phyloP scores from a whole-genome alignment of 164 flowering plant genomes.

The Chimonanthus praecox region DNA sequence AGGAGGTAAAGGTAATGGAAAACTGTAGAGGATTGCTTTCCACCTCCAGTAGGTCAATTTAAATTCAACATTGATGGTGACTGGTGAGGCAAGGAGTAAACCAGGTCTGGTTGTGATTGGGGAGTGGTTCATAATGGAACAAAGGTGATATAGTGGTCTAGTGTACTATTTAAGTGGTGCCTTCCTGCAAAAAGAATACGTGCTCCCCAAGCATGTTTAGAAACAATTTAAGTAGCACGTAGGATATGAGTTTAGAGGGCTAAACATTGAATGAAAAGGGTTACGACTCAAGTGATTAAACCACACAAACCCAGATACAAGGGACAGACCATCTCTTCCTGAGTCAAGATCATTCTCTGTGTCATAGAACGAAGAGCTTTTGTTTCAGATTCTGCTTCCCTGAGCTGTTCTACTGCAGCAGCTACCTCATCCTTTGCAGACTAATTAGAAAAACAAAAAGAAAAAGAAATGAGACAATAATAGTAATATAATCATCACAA shows the following conservation, averaged over 20 bases:
- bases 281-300: neutral
- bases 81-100: too few relatives aligned
- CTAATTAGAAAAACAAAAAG: constrained; percentile 33
- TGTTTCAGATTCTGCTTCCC: constrained; percentile 87
- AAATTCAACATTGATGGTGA: too few relatives aligned
- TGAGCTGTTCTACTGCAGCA: constrained; percentile 55
- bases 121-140: neutral
- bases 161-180: neutral
- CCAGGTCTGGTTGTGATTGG: too few relatives aligned
- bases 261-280: neutral
- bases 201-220: neutral
- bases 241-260: neutral
- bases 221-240: neutral
- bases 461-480: neutral
- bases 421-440: constrained; percentile 59
- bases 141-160: neutral
- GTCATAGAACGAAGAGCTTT: constrained; percentile 87
- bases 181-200: neutral
- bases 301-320: neutral
- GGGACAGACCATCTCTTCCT: constrained; percentile 86
- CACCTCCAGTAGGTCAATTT: too few relatives aligned
- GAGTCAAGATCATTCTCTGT: constrained; percentile 91
- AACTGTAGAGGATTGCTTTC: too few relatives aligned
- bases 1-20: too few relatives aligned
- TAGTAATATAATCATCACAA: neutral